These are phyloP conservation scores for Colletotrichum phormii DNA, from an alignment of 2,329 filamentous ascomycete species.

Conservation along the genomic window DNA sequence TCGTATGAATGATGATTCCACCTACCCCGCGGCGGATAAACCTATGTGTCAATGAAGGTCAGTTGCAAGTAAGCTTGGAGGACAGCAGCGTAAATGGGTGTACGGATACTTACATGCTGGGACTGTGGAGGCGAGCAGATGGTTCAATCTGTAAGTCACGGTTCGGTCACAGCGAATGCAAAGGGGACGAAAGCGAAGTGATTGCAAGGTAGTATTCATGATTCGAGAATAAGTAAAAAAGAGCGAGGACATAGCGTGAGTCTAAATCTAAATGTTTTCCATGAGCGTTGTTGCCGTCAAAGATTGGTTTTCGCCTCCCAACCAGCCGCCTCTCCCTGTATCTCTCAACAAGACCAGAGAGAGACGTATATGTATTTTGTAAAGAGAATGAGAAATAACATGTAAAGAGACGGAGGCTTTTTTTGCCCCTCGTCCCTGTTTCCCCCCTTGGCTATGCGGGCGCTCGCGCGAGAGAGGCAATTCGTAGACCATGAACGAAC, in stretches of 20 bases:
- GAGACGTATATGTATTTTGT: background rate
- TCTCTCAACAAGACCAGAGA: background rate
- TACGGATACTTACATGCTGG: no score
- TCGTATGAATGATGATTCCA: background rate
- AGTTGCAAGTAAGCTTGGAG: no score
- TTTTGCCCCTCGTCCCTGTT: background rate
- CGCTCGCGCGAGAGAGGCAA: background rate
- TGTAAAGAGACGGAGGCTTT: background rate
- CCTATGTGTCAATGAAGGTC: no score
- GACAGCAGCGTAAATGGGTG: no score
- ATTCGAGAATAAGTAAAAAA: conserved; percentile 1
- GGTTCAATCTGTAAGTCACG: background rate
- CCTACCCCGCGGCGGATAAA: background rate
- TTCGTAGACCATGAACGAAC: background rate
- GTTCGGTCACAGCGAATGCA: background rate
- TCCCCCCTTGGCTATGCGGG: background rate
- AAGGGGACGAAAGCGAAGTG: background rate
- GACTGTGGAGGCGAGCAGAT: no score
- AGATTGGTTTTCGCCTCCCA: background rate
- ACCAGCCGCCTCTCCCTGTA: background rate
- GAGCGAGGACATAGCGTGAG: conserved; percentile 8
- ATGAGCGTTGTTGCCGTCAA: background rate
- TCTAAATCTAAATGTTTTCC: conserved; percentile 14
- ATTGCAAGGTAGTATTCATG: conserved; percentile 12
- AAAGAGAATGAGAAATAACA: background rate